Percentiles rank a stretch among this genome's conserved stretches.
Conservation (phyloP, 768 basidiomycete genomes). For the Lentinula detonsa region DNA sequence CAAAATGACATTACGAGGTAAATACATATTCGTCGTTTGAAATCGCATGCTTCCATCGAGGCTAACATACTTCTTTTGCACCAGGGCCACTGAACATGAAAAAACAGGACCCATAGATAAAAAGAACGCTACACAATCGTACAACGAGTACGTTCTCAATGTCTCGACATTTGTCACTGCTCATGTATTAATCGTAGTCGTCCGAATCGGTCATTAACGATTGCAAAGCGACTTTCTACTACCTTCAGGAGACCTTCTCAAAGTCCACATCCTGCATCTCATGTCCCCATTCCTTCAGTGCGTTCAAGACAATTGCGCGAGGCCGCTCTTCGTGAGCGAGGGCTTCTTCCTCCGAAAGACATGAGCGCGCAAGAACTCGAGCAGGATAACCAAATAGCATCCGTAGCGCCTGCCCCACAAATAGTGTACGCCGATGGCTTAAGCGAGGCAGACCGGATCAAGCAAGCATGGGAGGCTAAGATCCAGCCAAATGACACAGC, state of each 20-base stretch:
- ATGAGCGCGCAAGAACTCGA: conserved; percentile 35
- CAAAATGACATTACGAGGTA: neutral
- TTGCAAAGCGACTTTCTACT: conserved; percentile 8
- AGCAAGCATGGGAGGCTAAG: conserved; percentile 45
- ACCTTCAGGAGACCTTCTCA: conserved; percentile 15
- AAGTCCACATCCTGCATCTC: conserved; percentile 12
- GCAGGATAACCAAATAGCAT: conserved; percentile 29
- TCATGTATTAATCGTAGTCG: neutral
- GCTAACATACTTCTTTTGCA: neutral
- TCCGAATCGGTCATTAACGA: neutral
- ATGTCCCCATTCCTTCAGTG: conserved; percentile 11
- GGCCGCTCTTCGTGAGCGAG: conserved; percentile 56
- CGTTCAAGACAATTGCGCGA: conserved; percentile 34
- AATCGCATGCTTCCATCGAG: neutral
- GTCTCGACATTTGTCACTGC: neutral
- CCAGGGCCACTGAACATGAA: neutral
- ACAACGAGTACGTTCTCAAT: neutral
- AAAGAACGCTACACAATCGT: neutral
- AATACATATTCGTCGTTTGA: neutral
- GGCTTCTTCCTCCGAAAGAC: conserved; percentile 47
- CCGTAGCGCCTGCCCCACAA: conserved; percentile 16
- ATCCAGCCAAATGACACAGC: conserved; percentile 19
- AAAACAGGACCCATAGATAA: no score
- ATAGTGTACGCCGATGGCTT: conserved; percentile 12
- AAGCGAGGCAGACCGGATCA: conserved; percentile 48